Evolutionary conservation across 805 yeast genomes (phyloP).

Genomic region (Wickerhamomyces queroliae): DNA sequence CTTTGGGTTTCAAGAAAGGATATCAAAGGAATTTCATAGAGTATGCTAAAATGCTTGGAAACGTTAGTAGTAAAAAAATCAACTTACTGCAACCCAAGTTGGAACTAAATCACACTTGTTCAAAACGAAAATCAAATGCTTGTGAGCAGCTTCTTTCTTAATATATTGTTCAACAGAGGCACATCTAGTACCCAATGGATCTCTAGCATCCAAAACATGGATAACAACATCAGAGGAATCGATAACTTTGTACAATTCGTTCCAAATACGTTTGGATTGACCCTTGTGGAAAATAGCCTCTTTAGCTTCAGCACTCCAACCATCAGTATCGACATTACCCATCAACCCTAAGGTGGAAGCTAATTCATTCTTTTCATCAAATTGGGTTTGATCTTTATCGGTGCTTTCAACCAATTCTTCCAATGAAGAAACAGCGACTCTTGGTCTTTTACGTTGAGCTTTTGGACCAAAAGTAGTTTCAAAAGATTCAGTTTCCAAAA

Average conservation of each 20-base stretch:
- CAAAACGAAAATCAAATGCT: constrained; percentile 88
- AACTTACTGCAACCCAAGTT: constrained; percentile 99
- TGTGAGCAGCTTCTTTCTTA: constrained; percentile 91
- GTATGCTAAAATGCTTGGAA: constrained; percentile 1
- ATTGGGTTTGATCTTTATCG: constrained; percentile 48
- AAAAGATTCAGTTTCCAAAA: constrained; percentile 85
- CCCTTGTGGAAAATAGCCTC: constrained; percentile 96
- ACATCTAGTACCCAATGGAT: constrained; percentile 95
- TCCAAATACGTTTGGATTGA: constrained; percentile 98
- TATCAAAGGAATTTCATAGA: constrained; percentile 4
- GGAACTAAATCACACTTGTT: constrained; percentile 98
- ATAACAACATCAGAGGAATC: constrained; percentile 97
- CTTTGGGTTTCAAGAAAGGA: constrained; percentile 51
- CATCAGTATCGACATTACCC: constrained; percentile 66
- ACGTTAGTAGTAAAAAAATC: constrained; percentile 1
- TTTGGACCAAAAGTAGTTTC: constrained; percentile 88
- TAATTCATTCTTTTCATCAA: constrained; percentile 72
- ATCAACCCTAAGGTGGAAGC: constrained; percentile 72
- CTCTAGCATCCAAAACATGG: constrained; percentile 96
- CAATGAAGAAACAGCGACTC: constrained; percentile 68
- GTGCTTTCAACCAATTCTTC: constrained; percentile 69
- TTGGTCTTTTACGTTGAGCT: constrained; percentile 87
- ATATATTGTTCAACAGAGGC: constrained; percentile 89
- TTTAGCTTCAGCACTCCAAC: constrained; percentile 84
- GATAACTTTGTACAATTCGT: constrained; percentile 92